A percentile compares a stretch with the other conserved stretches of the same genome.
phyloP scores from a whole-genome alignment of 176 grass and related monocot species.

The Paspalum vaginatum region DNA sequence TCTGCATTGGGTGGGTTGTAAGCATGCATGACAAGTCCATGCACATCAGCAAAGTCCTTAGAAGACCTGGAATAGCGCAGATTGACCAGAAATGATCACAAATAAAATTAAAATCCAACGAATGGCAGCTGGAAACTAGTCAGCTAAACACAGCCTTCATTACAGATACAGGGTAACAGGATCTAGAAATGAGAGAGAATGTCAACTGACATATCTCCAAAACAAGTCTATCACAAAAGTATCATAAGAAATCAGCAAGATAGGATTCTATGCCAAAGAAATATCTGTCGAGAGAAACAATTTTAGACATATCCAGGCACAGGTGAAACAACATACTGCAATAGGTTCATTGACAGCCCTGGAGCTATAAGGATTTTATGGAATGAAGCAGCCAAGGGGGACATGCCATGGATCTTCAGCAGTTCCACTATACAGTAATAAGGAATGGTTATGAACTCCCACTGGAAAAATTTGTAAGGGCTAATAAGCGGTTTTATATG shows the following conservation, averaged over 20 bases:
- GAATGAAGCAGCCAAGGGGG: constrained; percentile 4
- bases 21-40: constrained; percentile 89
- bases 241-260: constrained; percentile 32
- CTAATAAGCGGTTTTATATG: background rate
- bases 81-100: constrained; percentile 58
- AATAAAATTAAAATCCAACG: constrained; percentile 47
- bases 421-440: constrained; percentile 12
- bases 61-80: constrained; percentile 83
- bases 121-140: constrained; percentile 34
- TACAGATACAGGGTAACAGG: constrained; percentile 5
- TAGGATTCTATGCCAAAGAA: constrained; percentile 32
- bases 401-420: background rate
- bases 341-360: background rate
- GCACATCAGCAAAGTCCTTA: constrained; percentile 88
- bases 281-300: background rate
- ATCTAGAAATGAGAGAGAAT: constrained; percentile 29
- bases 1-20: constrained; percentile 78
- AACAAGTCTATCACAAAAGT: constrained; percentile 9
- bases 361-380: background rate
- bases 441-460: background rate
- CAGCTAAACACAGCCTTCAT: constrained; percentile 18
- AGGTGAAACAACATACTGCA: constrained; percentile 1
- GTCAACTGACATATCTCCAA: background rate
- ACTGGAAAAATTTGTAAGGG: background rate
- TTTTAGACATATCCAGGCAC: constrained; percentile 19